Base-by-base conservation (phyloP, 1,139 yeast genomes). In the Diutina siamensis region DNA sequence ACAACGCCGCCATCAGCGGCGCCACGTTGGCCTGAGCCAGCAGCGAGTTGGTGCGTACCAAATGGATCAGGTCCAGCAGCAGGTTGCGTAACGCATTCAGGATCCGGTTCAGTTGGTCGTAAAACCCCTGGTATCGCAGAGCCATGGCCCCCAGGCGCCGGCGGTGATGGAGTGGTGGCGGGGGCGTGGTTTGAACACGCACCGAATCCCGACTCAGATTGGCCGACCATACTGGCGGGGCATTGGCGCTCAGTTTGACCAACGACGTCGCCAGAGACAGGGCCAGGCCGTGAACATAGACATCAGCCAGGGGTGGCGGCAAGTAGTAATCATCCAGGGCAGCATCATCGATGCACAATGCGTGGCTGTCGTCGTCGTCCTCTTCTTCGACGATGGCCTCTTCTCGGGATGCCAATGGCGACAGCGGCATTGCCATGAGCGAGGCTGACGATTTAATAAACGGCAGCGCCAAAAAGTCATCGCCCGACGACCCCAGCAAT, bases 361-460 rank as follows among this genome's bases (percentile, higher is more conserved):
- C 40, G 28, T 35, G 40, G 20, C 17, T n/a, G 21, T n/a, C 42
- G 10, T 31, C 35, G 27, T 40, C 44, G 18, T 28, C 44, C 9
- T 40, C 44, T 28, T 40, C 44, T 33, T 40, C 44, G 35, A 21
- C 35, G 35, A 40, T 40, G 34, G 34, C 44, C 25, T 28, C 35
- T 10, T 28, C 35, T 15, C 44, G 44, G 19, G 34, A 25, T 20
- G 21, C 33, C 17, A 19, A 18, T 12, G 44, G 44, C 27, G 18
- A n/a, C 27, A 12, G 10, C n/a, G 21, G 19, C 12, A 40, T 18
- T 32, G n/a, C 20, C 27, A 20, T 22, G 2, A 9, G 3, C 32
- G 25, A 25, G 21, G 25, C 31, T 32, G 25, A 25, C 18, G 40
- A 8, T 18, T 17, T 22, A 17, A 38, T 8, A 25, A 38, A 38